Evolutionary conservation across 2,329 filamentous ascomycete species (phyloP), one percentile per base, ranked within the genome.

Genomic region (Aspergillus tamarii): DNA sequence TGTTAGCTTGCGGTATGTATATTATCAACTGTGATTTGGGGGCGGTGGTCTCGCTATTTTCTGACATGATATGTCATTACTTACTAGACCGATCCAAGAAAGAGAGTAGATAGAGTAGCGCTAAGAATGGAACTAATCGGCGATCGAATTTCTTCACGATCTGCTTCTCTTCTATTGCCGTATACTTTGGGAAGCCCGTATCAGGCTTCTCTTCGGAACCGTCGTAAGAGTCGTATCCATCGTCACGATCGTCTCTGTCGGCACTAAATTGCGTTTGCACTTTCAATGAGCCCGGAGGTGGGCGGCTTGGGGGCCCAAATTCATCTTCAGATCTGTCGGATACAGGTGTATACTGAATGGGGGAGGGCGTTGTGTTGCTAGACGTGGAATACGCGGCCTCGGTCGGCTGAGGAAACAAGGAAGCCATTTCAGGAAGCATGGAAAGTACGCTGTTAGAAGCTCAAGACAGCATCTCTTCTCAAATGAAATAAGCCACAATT

Each of bases 81-180:
- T 66, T 82, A 93, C 92, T 96, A 21, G 91, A 94, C 68, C 93
- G 85, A 77, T 97, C 93, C 68, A 97, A 79, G 74, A 96, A 97
- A 66, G 89, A 91, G 66, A 97, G 82, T 83, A 96, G 86, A 75
- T 95, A 97, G 14, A 97, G 83, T 63, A 94, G 76, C 12, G 92
- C 91, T 67, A 97, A 85, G 74, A 97, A 96, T 1, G 91, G 76
- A 7, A 96, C 92, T 59, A 97, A 84, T 67, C 85, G 87, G 61
- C 87, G 84, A 76, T 97, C 93, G 69, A 97, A 88, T 79, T 91
- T 93, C 72, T 83, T 84, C 61, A 93, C 83, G 10, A 96, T 89
- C 4, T 83, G 81, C 26, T 76, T 80, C 74, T 96, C 93, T 76
- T 97, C 93, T 60, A 93, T 89, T 2, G 82, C 59, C 6, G 80